These are phyloP conservation scores for Boletus rufocinnamomeus DNA, from an alignment of 768 basidiomycete species.

Conservation along the genomic window DNA sequence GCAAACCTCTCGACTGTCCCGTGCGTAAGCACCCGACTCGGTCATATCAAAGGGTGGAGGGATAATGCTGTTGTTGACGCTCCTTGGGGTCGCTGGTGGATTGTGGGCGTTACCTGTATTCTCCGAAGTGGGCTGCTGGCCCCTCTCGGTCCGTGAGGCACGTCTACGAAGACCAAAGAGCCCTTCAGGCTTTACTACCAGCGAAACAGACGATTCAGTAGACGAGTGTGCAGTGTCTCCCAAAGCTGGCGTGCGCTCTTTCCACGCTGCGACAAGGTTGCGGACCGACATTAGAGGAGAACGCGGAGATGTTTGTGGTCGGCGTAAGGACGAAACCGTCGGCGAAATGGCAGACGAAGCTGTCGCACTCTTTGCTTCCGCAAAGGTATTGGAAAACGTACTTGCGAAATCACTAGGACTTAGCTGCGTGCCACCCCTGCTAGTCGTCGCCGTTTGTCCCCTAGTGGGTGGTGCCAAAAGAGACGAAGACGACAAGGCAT, in stretches of 20 bases:
- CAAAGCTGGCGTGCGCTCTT: slow-evolving; percentile 62
- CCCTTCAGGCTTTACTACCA: slow-evolving; percentile 32
- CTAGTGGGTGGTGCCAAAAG: slow-evolving; percentile 52
- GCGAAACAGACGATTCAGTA: slow-evolving; percentile 42
- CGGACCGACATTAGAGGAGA: slow-evolving; percentile 74
- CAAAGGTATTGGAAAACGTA: slow-evolving; percentile 43
- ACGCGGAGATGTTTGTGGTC: slow-evolving; percentile 65
- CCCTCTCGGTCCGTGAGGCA: slow-evolving; percentile 28
- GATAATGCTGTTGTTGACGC: slow-evolving; percentile 35
- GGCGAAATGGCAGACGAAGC: slow-evolving; percentile 38
- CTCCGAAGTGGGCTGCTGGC: slow-evolving; percentile 17
- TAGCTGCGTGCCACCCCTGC: slow-evolving; percentile 35
- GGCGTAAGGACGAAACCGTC: slow-evolving; percentile 54
- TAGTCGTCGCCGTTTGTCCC: slow-evolving; percentile 26
- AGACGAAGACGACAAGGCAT: slow-evolving; percentile 38
- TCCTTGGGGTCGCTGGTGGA: slow-evolving; percentile 30
- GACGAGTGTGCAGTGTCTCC: slow-evolving; percentile 36
- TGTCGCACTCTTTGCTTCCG: slow-evolving; percentile 34
- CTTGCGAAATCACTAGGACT: slow-evolving; percentile 40
- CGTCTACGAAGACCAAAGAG: slow-evolving; percentile 39
- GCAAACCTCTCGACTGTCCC: slow-evolving; percentile 47
- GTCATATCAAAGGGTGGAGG: slow-evolving; percentile 50
- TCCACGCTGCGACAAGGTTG: slow-evolving; percentile 80
- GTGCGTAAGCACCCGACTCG: slow-evolving; percentile 45
- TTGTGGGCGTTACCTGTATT: slow-evolving; percentile 9